Evolutionary conservation across 2,329 filamentous ascomycete genomes (phyloP), one percentile per base, ranked within the genome.

Genomic region (Alternaria sp.): DNA sequence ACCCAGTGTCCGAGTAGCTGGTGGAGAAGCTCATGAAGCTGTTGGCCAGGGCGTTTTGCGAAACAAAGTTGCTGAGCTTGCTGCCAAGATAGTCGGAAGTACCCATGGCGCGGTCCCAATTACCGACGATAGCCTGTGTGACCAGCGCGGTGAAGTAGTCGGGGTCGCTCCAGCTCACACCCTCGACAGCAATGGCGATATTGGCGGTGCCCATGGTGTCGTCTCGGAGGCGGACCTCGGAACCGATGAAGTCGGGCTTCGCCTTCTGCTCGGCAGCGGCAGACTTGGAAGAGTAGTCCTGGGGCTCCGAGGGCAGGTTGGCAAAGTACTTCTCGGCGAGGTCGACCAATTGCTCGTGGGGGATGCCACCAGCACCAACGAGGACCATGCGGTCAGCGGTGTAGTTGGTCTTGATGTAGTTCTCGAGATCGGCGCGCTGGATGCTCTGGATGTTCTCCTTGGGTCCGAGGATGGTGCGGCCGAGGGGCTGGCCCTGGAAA

Each of bases 21-120:
- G 95, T 99, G 68, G 93, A 97, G 85, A 99, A 99, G 85, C 92
- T 96, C 96, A 99, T 99, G 87, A 97, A 99, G 88, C 93, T 97
- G 85, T 97, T 99, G 81, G 95, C 95, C 63, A 99, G 87, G 80
- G 93, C 90, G 83, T 98, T 88, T 82, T 96, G 89, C 86, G 96
- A 91, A 70, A 99, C 90, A 75, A 95, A 92, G 68, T 90, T 89
- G 85, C 92, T 97, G 74, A 99, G 92, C 87, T 96, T 97, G 91
- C 93, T 97, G 74, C 96, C 95, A 77, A 97, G 90, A 85, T 97
- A 95, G 68, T 93, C 90, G 60, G 95, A 95, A 81, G 95, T 97
- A 77, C 96, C 95, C 88, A 98, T 94, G 71, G 95, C 91, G 83
- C 95, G 95, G 84, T 99, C 95, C 89, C 96, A 99, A 89, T 99